A percentile compares a stretch with the other conserved stretches of the same genome.
Conservation (phyloP, 2,329 filamentous ascomycete genomes). For the Sclerotiophoma versabilis region DNA sequence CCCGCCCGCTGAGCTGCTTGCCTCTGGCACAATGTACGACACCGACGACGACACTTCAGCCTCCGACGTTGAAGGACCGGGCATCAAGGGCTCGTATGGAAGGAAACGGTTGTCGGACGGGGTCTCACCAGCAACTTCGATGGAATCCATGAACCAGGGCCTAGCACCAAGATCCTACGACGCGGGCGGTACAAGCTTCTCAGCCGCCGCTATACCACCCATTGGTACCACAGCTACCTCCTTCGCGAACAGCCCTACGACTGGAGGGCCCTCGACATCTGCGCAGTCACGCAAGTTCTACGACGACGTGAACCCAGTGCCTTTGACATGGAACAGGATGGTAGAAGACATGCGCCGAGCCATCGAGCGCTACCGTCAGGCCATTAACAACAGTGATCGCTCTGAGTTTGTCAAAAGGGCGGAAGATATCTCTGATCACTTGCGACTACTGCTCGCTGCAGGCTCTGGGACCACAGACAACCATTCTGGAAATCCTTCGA, state of each 20-base stretch:
- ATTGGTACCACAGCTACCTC: constrained; percentile 62
- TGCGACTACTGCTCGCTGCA: constrained; percentile 90
- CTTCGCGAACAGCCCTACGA: constrained; percentile 58
- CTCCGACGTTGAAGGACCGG: constrained; percentile 79
- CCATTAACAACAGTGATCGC: constrained; percentile 81
- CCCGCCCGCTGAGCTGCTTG: constrained; percentile 90
- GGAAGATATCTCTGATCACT: constrained; percentile 97
- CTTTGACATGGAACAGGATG: constrained; percentile 86
- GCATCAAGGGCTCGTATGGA: constrained; percentile 72
- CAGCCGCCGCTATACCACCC: constrained; percentile 54
- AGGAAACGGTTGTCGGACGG: constrained; percentile 71
- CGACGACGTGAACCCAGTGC: constrained; percentile 81
- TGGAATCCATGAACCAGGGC: constrained; percentile 83
- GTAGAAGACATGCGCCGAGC: constrained; percentile 92
- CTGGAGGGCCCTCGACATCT: constrained; percentile 53
- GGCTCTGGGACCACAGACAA: constrained; percentile 98
- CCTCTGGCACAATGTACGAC: constrained; percentile 83
- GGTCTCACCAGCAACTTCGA: constrained; percentile 85
- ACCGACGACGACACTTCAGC: constrained; percentile 91
- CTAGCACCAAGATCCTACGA: constrained; percentile 65
- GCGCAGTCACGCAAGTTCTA: constrained; percentile 83
- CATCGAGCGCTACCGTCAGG: constrained; percentile 87
- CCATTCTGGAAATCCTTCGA: constrained; percentile 97
- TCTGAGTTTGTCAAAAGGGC: constrained; percentile 92
- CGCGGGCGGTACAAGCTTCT: constrained; percentile 53